Evolutionary conservation across 2,329 filamentous ascomycete species (phyloP).

Genomic region (Pestalotiopsis sp.): DNA sequence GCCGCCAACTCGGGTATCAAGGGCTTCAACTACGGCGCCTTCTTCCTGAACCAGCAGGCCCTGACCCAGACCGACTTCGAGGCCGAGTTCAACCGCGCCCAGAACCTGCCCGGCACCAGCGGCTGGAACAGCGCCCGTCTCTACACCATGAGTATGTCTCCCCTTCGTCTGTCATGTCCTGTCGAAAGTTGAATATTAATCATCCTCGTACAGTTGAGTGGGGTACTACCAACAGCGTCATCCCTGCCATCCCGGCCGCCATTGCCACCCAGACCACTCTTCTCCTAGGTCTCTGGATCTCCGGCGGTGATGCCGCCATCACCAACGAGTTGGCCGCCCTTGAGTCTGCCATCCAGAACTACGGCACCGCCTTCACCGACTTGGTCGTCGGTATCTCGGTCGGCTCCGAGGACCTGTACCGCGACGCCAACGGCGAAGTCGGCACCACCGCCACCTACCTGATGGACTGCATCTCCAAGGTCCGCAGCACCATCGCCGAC

Average conservation of each 20-base stretch:
- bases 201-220: constrained; percentile 29
- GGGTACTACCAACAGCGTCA: constrained; percentile 48
- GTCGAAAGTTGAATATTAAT: constrained; percentile 15
- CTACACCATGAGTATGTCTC: constrained; percentile 32
- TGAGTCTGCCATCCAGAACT: constrained; percentile 44
- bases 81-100: constrained; percentile 33
- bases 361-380: constrained; percentile 42
- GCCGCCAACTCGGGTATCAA: constrained; percentile 27
- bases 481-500: constrained; percentile 48
- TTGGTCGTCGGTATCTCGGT: constrained; percentile 56
- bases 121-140: constrained; percentile 33
- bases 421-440: constrained; percentile 39
- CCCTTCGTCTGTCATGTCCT: background rate
- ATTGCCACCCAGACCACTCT: constrained; percentile 49
- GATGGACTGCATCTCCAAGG: constrained; percentile 58
- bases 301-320: constrained; percentile 36
- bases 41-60: constrained; percentile 33
- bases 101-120: constrained; percentile 28
- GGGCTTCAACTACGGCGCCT: constrained; percentile 35
- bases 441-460: constrained; percentile 45
- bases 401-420: constrained; percentile 59
- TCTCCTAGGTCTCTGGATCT: constrained; percentile 56
- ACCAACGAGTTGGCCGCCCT: constrained; percentile 53
- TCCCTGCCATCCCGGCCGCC: constrained; percentile 69
- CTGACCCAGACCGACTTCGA: constrained; percentile 31